Evolutionary conservation across 108 stramenopile species (phyloP), one percentile per base, ranked within the genome.

Genomic region (Phaeodactylum tricornutum): DNA sequence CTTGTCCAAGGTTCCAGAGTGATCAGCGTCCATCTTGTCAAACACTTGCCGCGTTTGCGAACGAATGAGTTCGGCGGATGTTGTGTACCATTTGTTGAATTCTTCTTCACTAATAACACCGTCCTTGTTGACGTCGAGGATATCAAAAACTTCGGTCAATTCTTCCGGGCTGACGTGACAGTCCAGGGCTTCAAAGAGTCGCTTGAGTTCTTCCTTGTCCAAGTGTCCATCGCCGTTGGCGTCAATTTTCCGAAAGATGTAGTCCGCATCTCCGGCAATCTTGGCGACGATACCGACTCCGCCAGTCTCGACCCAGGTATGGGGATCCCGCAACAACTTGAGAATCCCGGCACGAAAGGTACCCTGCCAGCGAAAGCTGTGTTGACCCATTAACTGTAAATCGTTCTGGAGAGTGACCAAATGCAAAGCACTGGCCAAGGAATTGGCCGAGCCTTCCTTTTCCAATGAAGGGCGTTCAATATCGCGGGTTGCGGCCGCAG

Each of bases 271-370:
- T 21, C 85, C 85, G 20, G 59, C 47, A 44, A 87, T 77, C 54
- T 75, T 74, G 42, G 76, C 59, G 2, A 87, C 85, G 41, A 87
- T 81, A 16, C 74, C 79, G 3, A 79, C 58, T 20, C 85, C 85
- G 15, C 72, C 85, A 19, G 59, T 77, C n/a, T 80, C 73, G 30
- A 59, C 49, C 74, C 77, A 72, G 54, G 69, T 64, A 1, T 69
- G 71, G 15, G 67, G 64, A 49, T 78, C 72, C 31, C 66, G 71
- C 14, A 87, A 56, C 7, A 87, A 60, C 32, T 77, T 80, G 22
- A 87, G 57, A 23, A 87, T 66, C 22, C 81, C 81, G 0, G 85
- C 78, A 14, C 81, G 81, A 37, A 83, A 87, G 43, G 78, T 82
- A 23, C 69, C 69, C 46, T 71, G 69, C 69, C 69, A 71, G 7